These are phyloP conservation scores for Escovopsis sp. DNA, from an alignment of 2,329 filamentous ascomycete species.

Conservation along the genomic window DNA sequence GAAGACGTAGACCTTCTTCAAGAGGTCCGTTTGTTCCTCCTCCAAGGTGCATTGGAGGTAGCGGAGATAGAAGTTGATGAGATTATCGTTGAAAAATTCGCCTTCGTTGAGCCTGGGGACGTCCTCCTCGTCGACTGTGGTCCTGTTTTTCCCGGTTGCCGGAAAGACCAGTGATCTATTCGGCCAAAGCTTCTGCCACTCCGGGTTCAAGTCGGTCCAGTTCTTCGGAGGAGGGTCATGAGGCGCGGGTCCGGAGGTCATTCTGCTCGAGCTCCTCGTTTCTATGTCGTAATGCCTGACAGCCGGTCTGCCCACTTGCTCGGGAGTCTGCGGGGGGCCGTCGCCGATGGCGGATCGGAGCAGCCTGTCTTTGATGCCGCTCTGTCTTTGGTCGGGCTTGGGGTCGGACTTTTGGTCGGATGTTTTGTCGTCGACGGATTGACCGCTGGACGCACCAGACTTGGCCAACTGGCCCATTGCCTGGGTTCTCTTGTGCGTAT, in stretches of 20 bases:
- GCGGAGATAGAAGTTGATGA: conserved; percentile 77
- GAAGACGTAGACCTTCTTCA: conserved; percentile 66
- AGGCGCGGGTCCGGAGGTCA: conserved; percentile 6
- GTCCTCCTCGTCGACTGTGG: conserved; percentile 55
- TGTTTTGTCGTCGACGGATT: no score
- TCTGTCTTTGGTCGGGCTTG: background rate
- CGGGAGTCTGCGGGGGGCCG: background rate
- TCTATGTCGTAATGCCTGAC: conserved; percentile 2
- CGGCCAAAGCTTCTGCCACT: conserved; percentile 38
- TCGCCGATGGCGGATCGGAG: background rate
- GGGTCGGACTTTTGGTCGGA: background rate
- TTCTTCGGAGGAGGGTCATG: conserved; percentile 8
- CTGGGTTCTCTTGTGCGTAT: background rate
- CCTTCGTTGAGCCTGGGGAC: conserved; percentile 66
- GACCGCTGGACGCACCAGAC: background rate
- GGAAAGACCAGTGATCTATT: conserved; percentile 50
- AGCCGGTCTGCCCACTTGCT: background rate
- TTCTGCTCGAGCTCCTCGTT: conserved; percentile 13
- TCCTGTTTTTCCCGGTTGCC: conserved; percentile 38
- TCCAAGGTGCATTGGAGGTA: conserved; percentile 50
- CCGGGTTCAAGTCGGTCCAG: conserved; percentile 37
- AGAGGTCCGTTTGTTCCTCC: conserved; percentile 35
- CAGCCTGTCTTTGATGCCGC: conserved; percentile 16
- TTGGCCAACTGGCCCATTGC: background rate
- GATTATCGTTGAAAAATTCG: conserved; percentile 81